Evolutionary conservation across 2,329 filamentous ascomycete genomes (phyloP).

Genomic region (Penicillium sp.): DNA sequence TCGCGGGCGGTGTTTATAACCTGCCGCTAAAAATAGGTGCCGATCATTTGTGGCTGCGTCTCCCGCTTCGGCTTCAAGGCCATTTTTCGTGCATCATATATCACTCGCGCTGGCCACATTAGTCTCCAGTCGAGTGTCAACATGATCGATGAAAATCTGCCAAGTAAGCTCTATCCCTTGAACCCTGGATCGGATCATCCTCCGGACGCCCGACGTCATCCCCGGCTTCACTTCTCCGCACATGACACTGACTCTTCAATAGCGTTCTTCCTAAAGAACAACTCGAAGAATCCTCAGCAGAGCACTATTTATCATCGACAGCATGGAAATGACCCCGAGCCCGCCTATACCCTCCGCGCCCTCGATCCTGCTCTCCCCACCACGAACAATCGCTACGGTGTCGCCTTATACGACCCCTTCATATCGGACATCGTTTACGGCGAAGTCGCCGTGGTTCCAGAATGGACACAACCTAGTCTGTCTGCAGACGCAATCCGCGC

Average conservation of each 20-base stretch:
- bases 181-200: neutral
- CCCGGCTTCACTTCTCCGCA: neutral
- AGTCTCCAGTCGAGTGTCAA: conserved; percentile 12
- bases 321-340: conserved; percentile 74
- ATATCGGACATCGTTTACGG: conserved; percentile 79
- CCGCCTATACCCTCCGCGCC: conserved; percentile 77
- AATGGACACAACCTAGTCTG: conserved; percentile 79
- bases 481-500: conserved; percentile 75
- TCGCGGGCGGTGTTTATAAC: neutral
- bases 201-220: conserved; percentile 11
- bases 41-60: conserved; percentile 14
- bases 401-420: conserved; percentile 79
- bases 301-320: conserved; percentile 53
- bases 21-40: conserved; percentile 25
- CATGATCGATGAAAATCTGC: conserved; percentile 95
- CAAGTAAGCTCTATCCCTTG: conserved; percentile 49
- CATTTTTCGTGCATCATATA: conserved; percentile 8
- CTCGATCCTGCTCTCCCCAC: conserved; percentile 67
- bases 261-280: conserved; percentile 61
- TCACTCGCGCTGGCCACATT: neutral
- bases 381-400: conserved; percentile 80
- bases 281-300: conserved; percentile 38
- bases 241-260: conserved; percentile 17
- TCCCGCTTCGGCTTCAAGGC: neutral
- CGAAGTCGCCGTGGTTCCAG: conserved; percentile 78